Evolutionary conservation across 2,329 filamentous ascomycete species (phyloP).

Genomic region (Helminthosporium solani): DNA sequence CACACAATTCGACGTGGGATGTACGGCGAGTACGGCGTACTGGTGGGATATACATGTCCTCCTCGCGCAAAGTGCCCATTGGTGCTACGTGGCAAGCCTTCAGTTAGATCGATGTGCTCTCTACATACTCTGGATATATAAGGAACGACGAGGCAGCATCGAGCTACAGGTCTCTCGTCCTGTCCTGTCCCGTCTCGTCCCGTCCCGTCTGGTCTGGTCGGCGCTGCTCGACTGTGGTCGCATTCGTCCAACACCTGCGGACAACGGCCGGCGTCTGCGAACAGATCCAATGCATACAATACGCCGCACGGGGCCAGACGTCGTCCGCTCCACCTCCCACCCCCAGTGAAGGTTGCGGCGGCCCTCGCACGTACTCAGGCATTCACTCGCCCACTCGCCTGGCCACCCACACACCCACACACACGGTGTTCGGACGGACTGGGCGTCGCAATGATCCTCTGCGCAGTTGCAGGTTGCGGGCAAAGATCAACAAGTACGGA

Average conservation of each 20-base stretch:
- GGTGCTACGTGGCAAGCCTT: slow-evolving; percentile 23
- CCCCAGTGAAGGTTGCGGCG: not conserved
- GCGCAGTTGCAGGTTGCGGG: slow-evolving; percentile 6
- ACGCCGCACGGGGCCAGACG: slow-evolving; percentile 3
- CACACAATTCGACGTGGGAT: too few relatives aligned
- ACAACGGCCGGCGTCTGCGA: slow-evolving; percentile 1
- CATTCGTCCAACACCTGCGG: not conserved
- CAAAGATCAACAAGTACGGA: too few relatives aligned
- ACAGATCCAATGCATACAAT: too few relatives aligned
- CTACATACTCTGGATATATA: not conserved
- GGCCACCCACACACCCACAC: slow-evolving; percentile 1
- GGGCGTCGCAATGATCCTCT: slow-evolving; percentile 8
- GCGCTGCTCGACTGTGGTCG: not conserved
- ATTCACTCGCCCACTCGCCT: not conserved
- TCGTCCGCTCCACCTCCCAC: slow-evolving; percentile 2
- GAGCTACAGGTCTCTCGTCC: too few relatives aligned
- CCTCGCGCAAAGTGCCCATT: slow-evolving; percentile 17
- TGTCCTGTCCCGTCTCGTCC: too few relatives aligned
- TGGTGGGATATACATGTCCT: slow-evolving; percentile 1
- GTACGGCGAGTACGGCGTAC: too few relatives aligned
- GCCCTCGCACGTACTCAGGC: too few relatives aligned
- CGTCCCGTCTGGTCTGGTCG: too few relatives aligned
- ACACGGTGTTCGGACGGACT: slow-evolving; percentile 1
- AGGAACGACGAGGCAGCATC: not conserved
- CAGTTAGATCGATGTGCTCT: slow-evolving; percentile 2